Evolutionary conservation across 345 rosid species (phyloP).

Genomic region (Populus pruinosa): DNA sequence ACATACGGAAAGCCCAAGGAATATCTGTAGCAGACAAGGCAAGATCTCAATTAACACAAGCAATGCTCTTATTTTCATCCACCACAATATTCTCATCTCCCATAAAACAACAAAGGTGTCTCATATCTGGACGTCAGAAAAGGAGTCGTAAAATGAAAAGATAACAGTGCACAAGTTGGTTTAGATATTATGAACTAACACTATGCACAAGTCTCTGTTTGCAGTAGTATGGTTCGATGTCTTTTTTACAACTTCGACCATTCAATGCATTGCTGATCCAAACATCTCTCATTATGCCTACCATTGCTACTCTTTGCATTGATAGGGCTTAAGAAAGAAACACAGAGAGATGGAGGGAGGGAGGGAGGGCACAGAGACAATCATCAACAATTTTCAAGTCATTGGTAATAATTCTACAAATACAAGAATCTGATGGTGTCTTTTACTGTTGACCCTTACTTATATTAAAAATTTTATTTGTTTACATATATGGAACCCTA

Average conservation of each 20-base stretch:
- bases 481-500: no score
- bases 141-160: neutral
- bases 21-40: neutral
- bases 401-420: neutral
- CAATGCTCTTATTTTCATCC: no score
- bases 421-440: no score
- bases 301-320: neutral
- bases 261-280: neutral
- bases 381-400: neutral
- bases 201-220: neutral
- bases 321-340: neutral
- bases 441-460: no score
- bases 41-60: neutral
- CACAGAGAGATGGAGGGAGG: neutral
- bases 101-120: neutral
- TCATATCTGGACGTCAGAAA: neutral
- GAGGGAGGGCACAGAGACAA: neutral
- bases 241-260: neutral
- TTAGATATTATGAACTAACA: neutral
- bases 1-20: neutral
- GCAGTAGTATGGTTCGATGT: neutral
- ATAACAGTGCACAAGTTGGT: neutral
- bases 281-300: neutral
- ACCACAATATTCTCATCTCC: neutral
- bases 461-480: no score